Evolutionary conservation across 208 protist species (phyloP), one percentile per base, ranked within the genome.

Genomic region (Zelonia costaricensis): DNA sequence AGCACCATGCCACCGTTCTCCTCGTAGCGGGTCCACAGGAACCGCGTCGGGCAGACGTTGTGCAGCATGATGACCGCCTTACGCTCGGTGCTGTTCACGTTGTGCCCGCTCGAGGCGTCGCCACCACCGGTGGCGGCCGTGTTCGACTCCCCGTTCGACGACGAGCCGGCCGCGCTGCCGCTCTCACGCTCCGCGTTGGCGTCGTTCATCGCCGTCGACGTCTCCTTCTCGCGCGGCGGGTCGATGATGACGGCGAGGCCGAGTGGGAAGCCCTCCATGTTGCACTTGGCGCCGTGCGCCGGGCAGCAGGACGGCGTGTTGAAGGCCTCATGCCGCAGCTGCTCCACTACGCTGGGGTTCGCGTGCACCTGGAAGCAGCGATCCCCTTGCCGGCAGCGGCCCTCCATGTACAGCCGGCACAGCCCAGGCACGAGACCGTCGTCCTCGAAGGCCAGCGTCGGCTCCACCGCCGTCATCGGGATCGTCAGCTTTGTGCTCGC

Each of bases 331-430:
- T 70, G 60, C 12, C 90, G 78, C 28, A 93, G 74, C 49, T 59
- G 39, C 25, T 84, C 69, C 6, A 95, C 53, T 12, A 91, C 76
- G 35, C 54, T 62, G 0, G 77, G 76, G 57, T 91, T 49, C 9
- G 76, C 84, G 65, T 95, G 90, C n/a, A 95, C 82, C 51, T 93
- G 86, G 63, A 78, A 91, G 74, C 90, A 95, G 12, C 74, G 72
- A 9, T 69, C 51, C 0, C 79, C 82, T 47, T 92, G 86, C 10
- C 84, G 74, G 70, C 90, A 95, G 18, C 80, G 71, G 10, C 86
- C 86, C 31, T 91, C 80, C 9, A 95, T 54, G 57, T 84, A 89
- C 16, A 95, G 81, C 2, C 84, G 78, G 60, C 90, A 95, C 45
- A 95, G 52, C 10, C 85, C 84, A 0, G 86, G 90, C 43, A 93